Evolutionary conservation across 345 rosid genomes (phyloP).

Genomic region (Kandelia obovata): DNA sequence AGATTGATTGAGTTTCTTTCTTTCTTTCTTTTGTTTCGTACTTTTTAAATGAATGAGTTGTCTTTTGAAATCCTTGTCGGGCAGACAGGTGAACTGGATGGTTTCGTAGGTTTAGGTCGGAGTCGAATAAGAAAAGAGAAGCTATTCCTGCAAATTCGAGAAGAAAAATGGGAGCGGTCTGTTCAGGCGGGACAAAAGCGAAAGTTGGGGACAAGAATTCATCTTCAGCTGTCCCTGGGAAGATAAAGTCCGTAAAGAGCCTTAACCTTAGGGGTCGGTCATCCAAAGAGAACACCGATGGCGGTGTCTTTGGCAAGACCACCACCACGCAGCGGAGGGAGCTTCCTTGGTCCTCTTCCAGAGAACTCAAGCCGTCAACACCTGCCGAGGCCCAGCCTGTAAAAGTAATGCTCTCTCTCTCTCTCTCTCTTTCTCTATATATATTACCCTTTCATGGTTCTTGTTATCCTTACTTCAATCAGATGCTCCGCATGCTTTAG

Average conservation of each 20-base stretch:
- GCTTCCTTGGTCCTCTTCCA: constrained; percentile 21
- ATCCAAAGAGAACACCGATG: constrained; percentile 19
- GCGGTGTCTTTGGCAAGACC: constrained; percentile 16
- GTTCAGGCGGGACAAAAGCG: constrained; percentile 37
- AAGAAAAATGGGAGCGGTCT: constrained; percentile 58
- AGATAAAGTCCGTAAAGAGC: constrained; percentile 36
- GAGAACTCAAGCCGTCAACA: constrained; percentile 43
- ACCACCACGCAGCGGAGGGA: neutral
- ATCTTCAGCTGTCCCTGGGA: constrained; percentile 35
- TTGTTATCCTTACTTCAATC: neutral
- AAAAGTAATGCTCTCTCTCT: constrained; percentile 33
- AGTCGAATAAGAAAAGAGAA: too few relatives aligned
- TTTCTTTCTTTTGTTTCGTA: too few relatives aligned
- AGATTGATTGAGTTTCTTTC: too few relatives aligned
- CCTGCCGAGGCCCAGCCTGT: constrained; percentile 28
- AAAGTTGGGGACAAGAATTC: constrained; percentile 23
- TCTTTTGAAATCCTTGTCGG: too few relatives aligned
- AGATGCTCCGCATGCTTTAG: neutral
- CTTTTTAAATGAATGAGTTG: too few relatives aligned
- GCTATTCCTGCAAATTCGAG: too few relatives aligned
- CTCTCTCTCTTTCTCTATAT: neutral
- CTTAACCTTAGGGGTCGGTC: constrained; percentile 20
- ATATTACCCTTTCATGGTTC: neutral
- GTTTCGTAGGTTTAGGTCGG: too few relatives aligned
- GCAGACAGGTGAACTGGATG: too few relatives aligned